Percentiles rank a stretch among this genome's conserved stretches.
These are phyloP conservation scores for Corchorus olitorius DNA, from an alignment of 345 rosid species.

Conservation along the genomic window DNA sequence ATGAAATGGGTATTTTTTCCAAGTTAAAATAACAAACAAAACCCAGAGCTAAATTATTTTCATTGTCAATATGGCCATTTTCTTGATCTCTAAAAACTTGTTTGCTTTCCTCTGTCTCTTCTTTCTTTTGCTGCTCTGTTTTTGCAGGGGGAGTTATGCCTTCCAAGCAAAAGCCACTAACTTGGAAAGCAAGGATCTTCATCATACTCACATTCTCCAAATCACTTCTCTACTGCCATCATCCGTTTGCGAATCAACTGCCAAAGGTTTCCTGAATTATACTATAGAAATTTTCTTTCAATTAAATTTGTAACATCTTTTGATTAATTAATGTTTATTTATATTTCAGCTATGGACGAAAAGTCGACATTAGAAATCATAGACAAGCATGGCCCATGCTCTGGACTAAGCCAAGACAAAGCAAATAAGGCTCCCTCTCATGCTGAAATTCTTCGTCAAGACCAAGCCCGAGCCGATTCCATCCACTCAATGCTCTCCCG, in stretches of 20 bases:
- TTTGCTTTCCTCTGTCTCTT: not conserved
- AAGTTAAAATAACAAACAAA: not conserved
- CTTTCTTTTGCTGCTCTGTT: not conserved
- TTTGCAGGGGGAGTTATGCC: not conserved
- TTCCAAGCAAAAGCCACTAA: not conserved
- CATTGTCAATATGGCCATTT: not conserved
- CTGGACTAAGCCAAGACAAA: constrained; percentile 11
- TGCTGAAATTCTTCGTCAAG: constrained; percentile 49
- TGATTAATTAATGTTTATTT: not conserved
- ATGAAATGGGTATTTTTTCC: not conserved
- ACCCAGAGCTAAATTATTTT: not conserved
- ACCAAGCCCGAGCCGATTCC: constrained; percentile 56
- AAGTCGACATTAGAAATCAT: not conserved
- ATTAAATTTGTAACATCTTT: not conserved
- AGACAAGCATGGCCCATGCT: constrained; percentile 59
- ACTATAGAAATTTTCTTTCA: no score
- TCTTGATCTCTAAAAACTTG: not conserved
- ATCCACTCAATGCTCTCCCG: constrained; percentile 51
- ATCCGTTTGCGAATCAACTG: not conserved
- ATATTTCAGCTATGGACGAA: not conserved
- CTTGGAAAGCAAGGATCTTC: not conserved
- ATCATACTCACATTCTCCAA: not conserved
- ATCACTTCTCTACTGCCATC: not conserved
- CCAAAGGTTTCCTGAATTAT: not conserved
- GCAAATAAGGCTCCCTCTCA: constrained; percentile 29